phyloP scores from a whole-genome alignment of 2,329 filamentous ascomycete species.

The Fonsecaea erecta region DNA sequence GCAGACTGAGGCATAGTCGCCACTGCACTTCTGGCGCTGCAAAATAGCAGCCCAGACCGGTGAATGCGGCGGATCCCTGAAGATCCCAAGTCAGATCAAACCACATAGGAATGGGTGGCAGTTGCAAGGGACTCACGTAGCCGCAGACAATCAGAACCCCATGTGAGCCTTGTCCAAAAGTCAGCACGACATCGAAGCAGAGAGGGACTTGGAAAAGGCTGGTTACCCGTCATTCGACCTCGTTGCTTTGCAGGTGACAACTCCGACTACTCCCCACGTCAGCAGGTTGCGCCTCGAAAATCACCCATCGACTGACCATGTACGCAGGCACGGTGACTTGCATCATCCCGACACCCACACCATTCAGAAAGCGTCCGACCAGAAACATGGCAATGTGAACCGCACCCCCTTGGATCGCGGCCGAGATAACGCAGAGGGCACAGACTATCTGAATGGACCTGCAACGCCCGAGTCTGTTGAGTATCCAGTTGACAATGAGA shows the following conservation, averaged over 20 bases:
- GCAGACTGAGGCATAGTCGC: constrained; percentile 40
- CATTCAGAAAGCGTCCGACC: constrained; percentile 46
- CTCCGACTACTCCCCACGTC: constrained; percentile 18
- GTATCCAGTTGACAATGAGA: constrained; percentile 30
- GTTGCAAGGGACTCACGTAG: constrained; percentile 14
- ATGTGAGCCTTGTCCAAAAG: constrained; percentile 16
- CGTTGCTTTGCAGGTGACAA: constrained; percentile 24
- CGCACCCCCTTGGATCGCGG: constrained; percentile 28
- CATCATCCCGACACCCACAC: constrained; percentile 46
- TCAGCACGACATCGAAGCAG: constrained; percentile 6
- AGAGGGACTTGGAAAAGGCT: constrained; percentile 3
- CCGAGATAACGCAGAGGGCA: constrained; percentile 26
- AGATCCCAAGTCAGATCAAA: constrained; percentile 1
- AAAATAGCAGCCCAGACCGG: constrained; percentile 23
- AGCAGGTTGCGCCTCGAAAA: constrained; percentile 6
- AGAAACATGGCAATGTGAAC: constrained; percentile 46
- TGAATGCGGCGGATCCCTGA: constrained; percentile 19
- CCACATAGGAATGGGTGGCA: neutral
- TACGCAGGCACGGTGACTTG: constrained; percentile 38
- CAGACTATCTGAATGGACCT: constrained; percentile 25
- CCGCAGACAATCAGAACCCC: constrained; percentile 21
- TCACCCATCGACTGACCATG: constrained; percentile 20
- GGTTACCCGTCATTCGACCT: constrained; percentile 22
- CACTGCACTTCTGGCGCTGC: constrained; percentile 18
- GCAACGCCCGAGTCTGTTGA: constrained; percentile 29